phyloP scores from a whole-genome alignment of 352 stramenopile genomes.

The Pythium rishiriense region DNA sequence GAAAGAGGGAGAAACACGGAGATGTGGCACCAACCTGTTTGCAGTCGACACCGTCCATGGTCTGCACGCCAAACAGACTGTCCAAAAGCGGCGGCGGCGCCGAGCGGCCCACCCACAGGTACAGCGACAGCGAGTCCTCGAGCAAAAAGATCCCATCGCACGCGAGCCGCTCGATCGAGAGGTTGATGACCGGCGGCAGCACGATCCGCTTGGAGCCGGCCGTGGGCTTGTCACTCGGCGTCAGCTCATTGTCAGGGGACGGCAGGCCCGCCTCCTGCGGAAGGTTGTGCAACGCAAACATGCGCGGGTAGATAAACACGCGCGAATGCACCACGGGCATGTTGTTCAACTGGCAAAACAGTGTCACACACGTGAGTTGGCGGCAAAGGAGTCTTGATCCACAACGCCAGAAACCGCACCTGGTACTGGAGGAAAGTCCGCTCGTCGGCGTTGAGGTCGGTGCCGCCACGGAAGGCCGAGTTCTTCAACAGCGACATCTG shows the following conservation, averaged over 20 bases:
- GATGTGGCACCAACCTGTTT: conserved; percentile 42
- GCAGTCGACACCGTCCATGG: conserved; percentile 94
- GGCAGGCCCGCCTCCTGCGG: conserved; percentile 83
- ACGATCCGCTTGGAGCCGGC: conserved; percentile 72
- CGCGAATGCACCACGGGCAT: conserved; percentile 92
- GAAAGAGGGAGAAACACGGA: conserved; percentile 3
- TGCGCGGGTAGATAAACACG: conserved; percentile 96
- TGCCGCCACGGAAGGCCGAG: conserved; percentile 95
- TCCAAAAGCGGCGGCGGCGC: conserved; percentile 85
- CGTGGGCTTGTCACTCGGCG: conserved; percentile 46
- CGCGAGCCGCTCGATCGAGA: conserved; percentile 93
- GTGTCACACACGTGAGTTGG: background rate
- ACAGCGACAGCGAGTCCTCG: conserved; percentile 95
- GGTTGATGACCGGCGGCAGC: conserved; percentile 91
- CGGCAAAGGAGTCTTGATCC: background rate
- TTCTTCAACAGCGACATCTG: conserved; percentile 98
- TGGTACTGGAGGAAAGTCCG: conserved; percentile 92
- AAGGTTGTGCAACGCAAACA: conserved; percentile 96
- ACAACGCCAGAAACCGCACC: conserved; percentile 22
- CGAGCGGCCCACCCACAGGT: conserved; percentile 95
- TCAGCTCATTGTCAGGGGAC: conserved; percentile 41
- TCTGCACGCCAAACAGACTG: conserved; percentile 94
- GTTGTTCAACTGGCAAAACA: conserved; percentile 73
- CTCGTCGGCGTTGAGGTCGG: conserved; percentile 96
- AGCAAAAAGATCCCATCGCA: conserved; percentile 97